These are phyloP conservation scores for Ganoderma sp. DNA, from an alignment of 1,284 basidiomycete genomes.

Conservation along the genomic window DNA sequence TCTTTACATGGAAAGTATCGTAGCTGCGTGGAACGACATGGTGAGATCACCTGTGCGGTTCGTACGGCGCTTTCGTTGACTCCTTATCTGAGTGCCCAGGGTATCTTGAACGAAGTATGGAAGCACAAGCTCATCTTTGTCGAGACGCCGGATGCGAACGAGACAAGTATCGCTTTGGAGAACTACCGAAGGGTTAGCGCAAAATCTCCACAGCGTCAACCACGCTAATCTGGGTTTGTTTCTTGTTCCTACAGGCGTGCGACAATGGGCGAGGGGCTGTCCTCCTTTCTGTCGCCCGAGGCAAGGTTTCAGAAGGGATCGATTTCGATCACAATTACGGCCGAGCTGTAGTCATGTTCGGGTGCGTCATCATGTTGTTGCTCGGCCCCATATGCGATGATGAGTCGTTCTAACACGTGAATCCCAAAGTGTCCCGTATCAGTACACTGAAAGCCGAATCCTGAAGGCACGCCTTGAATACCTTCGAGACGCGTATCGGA, in stretches of 20 bases:
- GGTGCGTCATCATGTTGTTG: conserved; percentile 55
- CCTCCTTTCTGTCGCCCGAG: conserved; percentile 95
- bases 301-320: conserved; percentile 99
- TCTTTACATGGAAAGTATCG: conserved; percentile 99
- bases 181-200: conserved; percentile 89
- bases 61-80: conserved; percentile 25
- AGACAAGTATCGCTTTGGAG: conserved; percentile 97
- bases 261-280: conserved; percentile 99
- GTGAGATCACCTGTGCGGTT: conserved; percentile 50
- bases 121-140: conserved; percentile 99
- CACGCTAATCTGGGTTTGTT: neutral
- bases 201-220: no score
- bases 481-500: conserved; percentile 96
- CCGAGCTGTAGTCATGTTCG: conserved; percentile 99
- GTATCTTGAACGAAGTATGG: conserved; percentile 99
- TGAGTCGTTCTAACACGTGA: conserved; percentile 14
- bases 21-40: conserved; percentile 99
- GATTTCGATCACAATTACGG: conserved; percentile 99
- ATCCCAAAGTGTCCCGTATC: conserved; percentile 86
- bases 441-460: conserved; percentile 98
- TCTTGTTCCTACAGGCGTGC: conserved; percentile 73
- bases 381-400: neutral
- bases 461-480: conserved; percentile 98
- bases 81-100: conserved; percentile 53
- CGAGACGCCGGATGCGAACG: conserved; percentile 98